Base-by-base conservation (phyloP, 192 early-diverging fungal genomes). In the Funneliformis geosporum region DNA sequence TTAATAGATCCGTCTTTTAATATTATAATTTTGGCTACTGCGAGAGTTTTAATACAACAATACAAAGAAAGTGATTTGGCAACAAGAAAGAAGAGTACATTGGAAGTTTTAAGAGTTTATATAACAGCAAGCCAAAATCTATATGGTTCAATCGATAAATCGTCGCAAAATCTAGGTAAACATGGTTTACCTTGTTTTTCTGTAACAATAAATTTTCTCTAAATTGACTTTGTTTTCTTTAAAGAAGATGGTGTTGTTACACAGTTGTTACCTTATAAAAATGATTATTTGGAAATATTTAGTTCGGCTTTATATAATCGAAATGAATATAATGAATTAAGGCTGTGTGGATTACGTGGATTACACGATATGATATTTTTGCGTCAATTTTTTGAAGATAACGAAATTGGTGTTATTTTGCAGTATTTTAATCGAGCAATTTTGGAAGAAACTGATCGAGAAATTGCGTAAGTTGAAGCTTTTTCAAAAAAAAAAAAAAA, bases 311-410 rank as follows among this genome's bases (percentile, higher is more conserved):
- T 92, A 7, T 82, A 91, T 27, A 85, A 91, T 0, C 89, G 90
- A 46, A 92, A 93, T 79, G 93, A 95, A 81, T 93, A 95, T 79
- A 91, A 87, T 70, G 89, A 89, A 9, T 80, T 96, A 65, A 87
- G 93, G 55, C 85, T 93, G 40, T 86, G 88, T 33, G 93, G 93
- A 3, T 78, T 96, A 8, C 89, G 89, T 70, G 96, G 94, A 11
- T 86, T 97, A 38, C 84, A 90, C 47, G 84, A 88, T 8, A 87
- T 94, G 84, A 86, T 87, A 47, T 78, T 93, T 27, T 82, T 91
- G 43, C 86, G 82, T 8, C 80, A 83, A 12, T 92, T 89, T 66
- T 80, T 94, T 23, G 78, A 80, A 23, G 82, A 85, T 8, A 88
- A 92, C 66, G 93, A 94, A 80, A 83, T 89, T 21, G 87, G 84